Conservation (phyloP, 2,329 filamentous ascomycete genomes). For the Venturia nashicola region DNA sequence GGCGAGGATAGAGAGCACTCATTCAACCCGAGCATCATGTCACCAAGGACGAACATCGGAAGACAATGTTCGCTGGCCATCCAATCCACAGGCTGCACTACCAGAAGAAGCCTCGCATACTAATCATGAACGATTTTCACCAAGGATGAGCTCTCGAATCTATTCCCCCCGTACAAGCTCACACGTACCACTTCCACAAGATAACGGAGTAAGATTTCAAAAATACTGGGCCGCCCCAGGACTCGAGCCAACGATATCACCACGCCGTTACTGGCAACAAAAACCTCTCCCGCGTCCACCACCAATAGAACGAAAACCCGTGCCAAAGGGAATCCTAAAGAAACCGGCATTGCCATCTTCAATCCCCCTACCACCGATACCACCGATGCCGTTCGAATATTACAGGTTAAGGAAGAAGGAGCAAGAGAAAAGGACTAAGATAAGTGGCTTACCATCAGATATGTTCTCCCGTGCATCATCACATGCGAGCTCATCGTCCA, state of each 20-base stretch:
- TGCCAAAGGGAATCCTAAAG: background rate
- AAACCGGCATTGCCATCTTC: background rate
- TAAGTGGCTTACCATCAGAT: background rate
- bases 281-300: background rate
- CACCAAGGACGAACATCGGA: background rate
- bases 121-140: background rate
- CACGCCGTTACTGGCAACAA: background rate
- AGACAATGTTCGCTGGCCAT: background rate
- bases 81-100: background rate
- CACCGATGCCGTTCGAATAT: background rate
- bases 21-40: background rate
- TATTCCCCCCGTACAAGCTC: background rate
- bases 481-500: background rate
- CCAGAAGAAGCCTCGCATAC: background rate
- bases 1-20: background rate
- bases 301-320: background rate
- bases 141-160: background rate
- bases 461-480: background rate
- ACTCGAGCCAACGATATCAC: background rate
- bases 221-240: background rate
- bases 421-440: background rate
- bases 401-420: background rate
- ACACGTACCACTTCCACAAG: background rate
- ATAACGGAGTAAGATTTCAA: background rate
- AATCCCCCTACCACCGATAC: background rate